phyloP scores from a whole-genome alignment of 176 grass and related monocot species.

The Hordeum marinum region DNA sequence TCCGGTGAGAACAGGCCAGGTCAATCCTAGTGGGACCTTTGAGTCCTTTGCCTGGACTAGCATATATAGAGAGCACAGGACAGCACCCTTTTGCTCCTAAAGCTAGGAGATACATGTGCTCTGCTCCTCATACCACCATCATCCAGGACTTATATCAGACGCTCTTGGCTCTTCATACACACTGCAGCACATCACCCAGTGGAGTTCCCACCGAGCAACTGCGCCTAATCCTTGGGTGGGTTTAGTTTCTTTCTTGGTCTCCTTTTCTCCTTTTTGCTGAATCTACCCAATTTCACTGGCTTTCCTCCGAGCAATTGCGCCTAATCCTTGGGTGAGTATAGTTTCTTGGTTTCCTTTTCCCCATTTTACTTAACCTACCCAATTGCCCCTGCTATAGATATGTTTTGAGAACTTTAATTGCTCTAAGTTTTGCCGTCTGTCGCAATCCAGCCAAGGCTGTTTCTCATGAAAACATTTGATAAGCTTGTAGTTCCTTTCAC shows the following conservation, averaged over 20 bases:
- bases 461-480: not conserved
- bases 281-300: not conserved
- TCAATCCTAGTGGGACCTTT: slow-evolving; percentile 21
- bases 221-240: slow-evolving; percentile 12
- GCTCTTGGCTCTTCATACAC: slow-evolving; percentile 10
- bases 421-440: not conserved
- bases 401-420: not conserved
- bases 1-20: slow-evolving; percentile 9
- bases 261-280: slow-evolving; percentile 12
- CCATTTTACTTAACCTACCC: slow-evolving; percentile 7
- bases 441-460: not conserved
- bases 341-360: not conserved
- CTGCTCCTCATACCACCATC: not conserved
- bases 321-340: slow-evolving; percentile 11
- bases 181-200: not conserved
- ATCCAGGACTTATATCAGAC: not conserved
- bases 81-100: not conserved
- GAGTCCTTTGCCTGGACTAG: not conserved
- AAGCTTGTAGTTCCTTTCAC: not conserved
- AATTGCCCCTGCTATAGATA: not conserved
- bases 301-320: not conserved
- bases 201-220: not conserved
- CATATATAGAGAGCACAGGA: not conserved
- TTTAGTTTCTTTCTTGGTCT: not conserved
- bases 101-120: not conserved